Percentiles rank a stretch among this genome's conserved stretches.
Conservation (phyloP, 768 basidiomycete species). For the Hortiboletus flavorubellus region DNA sequence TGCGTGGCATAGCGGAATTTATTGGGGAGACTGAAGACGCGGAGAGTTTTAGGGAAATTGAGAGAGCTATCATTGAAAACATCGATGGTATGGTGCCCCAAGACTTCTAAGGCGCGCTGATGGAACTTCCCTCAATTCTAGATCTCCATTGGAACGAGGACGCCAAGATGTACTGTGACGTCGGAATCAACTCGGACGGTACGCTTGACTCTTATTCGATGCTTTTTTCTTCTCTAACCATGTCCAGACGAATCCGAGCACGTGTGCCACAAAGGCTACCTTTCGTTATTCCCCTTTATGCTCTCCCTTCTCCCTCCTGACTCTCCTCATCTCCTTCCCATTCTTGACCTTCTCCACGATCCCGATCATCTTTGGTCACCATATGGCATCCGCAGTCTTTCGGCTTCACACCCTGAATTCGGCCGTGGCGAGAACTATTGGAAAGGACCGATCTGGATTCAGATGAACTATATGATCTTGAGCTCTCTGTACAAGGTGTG, state of each 20-base stretch:
- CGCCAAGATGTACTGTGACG: slow-evolving; percentile 91
- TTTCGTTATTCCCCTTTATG: slow-evolving; percentile 92
- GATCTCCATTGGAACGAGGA: slow-evolving; percentile 94
- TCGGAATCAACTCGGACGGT: slow-evolving; percentile 83
- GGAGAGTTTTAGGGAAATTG: slow-evolving; percentile 70
- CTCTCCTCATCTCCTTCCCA: slow-evolving; percentile 77
- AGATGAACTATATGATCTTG: slow-evolving; percentile 93
- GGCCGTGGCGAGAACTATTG: slow-evolving; percentile 96
- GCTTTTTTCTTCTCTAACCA: neutral
- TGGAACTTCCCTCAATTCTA: slow-evolving; percentile 25
- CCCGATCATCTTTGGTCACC: slow-evolving; percentile 89
- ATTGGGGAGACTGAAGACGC: slow-evolving; percentile 84
- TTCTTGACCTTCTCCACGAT: slow-evolving; percentile 75
- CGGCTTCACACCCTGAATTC: slow-evolving; percentile 84
- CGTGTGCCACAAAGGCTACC: slow-evolving; percentile 89
- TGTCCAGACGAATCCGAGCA: slow-evolving; percentile 82
- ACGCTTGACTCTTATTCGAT: slow-evolving; percentile 8
- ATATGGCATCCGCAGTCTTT: slow-evolving; percentile 86
- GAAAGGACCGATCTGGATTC: slow-evolving; percentile 96
- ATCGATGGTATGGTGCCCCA: slow-evolving; percentile 62
- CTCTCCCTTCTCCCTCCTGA: slow-evolving; percentile 72
- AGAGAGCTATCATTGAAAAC: slow-evolving; percentile 77
- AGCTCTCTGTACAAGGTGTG: slow-evolving; percentile 72
- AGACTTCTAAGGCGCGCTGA: neutral
- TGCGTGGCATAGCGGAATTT: slow-evolving; percentile 86